These are phyloP conservation scores for Pseudotulostoma volvatum DNA, from an alignment of 495 filamentous ascomycete genomes.

Conservation along the genomic window DNA sequence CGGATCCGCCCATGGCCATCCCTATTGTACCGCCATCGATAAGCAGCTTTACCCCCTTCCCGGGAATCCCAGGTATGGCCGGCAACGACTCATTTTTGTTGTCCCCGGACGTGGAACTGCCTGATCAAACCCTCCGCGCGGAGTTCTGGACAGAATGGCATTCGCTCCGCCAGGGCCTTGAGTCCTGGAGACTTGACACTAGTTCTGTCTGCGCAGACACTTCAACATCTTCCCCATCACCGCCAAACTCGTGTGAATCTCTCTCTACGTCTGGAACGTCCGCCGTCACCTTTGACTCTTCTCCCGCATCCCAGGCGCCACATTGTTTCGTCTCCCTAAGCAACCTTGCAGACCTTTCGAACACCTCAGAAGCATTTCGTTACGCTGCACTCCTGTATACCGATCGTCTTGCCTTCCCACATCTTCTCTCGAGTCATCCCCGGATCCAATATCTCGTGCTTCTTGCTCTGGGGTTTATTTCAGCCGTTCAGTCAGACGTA, in stretches of 20 bases:
- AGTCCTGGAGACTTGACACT: constrained; percentile 67
- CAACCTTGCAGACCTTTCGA: constrained; percentile 36
- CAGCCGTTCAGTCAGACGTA: constrained; percentile 64
- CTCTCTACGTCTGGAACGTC: constrained; percentile 25
- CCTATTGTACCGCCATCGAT: constrained; percentile 25
- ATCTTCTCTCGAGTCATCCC: constrained; percentile 53
- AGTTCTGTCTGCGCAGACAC: no score
- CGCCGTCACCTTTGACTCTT: constrained; percentile 14
- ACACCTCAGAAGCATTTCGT: constrained; percentile 76
- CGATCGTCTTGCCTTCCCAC: constrained; percentile 70
- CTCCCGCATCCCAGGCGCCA: constrained; percentile 14
- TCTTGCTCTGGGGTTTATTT: constrained; percentile 66
- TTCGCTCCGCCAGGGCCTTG: constrained; percentile 56
- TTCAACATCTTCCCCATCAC: constrained; percentile 9
- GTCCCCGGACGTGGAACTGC: constrained; percentile 11
- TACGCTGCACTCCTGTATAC: constrained; percentile 81
- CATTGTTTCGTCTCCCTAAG: constrained; percentile 19
- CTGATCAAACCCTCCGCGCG: constrained; percentile 17
- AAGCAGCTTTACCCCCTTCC: constrained; percentile 15
- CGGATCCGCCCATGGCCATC: constrained; percentile 17
- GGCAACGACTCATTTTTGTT: not conserved
- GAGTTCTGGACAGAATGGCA: constrained; percentile 80
- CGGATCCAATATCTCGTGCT: constrained; percentile 73
- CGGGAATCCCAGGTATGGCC: constrained; percentile 2
- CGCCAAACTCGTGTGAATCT: constrained; percentile 10